These are phyloP conservation scores for Aspergillus proliferans DNA, from an alignment of 2,329 filamentous ascomycete genomes.

Conservation along the genomic window DNA sequence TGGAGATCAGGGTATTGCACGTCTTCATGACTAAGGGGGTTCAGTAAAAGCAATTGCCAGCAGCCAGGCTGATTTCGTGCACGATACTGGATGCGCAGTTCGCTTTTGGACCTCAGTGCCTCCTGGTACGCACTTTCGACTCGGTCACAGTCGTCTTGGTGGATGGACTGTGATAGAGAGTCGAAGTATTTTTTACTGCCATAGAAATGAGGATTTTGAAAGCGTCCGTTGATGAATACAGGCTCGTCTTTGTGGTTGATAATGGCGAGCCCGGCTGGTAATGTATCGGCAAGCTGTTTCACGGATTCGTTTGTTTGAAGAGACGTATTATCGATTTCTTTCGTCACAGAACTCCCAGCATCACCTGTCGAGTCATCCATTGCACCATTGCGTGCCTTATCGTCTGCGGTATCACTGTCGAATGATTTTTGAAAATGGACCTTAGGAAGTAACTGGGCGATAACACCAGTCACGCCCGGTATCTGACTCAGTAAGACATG, in stretches of 20 bases:
- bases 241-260: constrained; percentile 13
- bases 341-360: not conserved
- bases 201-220: constrained; percentile 8
- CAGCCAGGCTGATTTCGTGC: constrained; percentile 3
- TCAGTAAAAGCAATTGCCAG: constrained; percentile 14
- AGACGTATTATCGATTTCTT: not conserved
- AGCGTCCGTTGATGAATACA: constrained; percentile 16
- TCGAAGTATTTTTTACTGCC: constrained; percentile 5
- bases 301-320: not conserved
- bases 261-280: constrained; percentile 19
- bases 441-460: not conserved
- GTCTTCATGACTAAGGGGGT: constrained; percentile 3
- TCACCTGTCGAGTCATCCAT: not conserved
- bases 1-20: not conserved
- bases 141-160: constrained; percentile 13
- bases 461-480: not conserved
- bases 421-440: not conserved
- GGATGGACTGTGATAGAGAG: constrained; percentile 13
- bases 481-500: not conserved
- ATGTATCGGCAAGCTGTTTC: constrained; percentile 20
- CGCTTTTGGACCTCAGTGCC: not conserved
- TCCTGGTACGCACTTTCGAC: constrained; percentile 9
- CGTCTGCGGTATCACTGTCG: not conserved
- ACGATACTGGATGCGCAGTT: constrained; percentile 20
- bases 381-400: not conserved